phyloP scores from a whole-genome alignment of 306 rosid genomes.

The Prunus fruticosa region DNA sequence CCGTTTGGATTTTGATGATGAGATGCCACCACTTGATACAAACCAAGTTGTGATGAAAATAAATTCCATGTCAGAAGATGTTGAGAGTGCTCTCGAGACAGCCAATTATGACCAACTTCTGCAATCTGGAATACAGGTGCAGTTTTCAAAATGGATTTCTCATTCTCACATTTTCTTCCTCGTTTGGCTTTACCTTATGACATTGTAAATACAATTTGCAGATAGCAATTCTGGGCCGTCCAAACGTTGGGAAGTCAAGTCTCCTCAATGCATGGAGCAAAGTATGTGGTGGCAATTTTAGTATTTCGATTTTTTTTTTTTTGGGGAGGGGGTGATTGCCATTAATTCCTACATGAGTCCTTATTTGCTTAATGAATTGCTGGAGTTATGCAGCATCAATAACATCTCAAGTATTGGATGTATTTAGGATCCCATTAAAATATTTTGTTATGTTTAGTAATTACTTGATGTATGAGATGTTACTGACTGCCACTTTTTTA shows the following conservation, averaged over 20 bases:
- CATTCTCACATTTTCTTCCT: not conserved
- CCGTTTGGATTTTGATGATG: slow-evolving; percentile 90
- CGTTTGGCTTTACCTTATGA: not conserved
- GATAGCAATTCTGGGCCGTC: slow-evolving; percentile 97
- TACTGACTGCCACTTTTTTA: slow-evolving; percentile 45
- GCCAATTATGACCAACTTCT: slow-evolving; percentile 94
- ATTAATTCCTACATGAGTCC: not conserved
- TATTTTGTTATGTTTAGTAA: not conserved
- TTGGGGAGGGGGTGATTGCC: not conserved
- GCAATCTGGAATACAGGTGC: slow-evolving; percentile 93
- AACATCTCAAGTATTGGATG: no score
- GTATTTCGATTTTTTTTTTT: not conserved
- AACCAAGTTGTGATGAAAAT: slow-evolving; percentile 52
- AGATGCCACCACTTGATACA: slow-evolving; percentile 85
- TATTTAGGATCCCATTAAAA: not conserved
- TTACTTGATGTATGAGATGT: slow-evolving; percentile 19
- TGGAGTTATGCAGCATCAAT: not conserved
- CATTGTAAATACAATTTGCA: slow-evolving; percentile 32
- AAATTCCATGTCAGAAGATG: slow-evolving; percentile 64
- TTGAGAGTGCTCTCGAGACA: slow-evolving; percentile 76
- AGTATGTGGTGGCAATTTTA: slow-evolving; percentile 45
- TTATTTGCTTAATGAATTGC: not conserved
- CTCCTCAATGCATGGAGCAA: slow-evolving; percentile 99
- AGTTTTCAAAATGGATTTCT: not conserved
- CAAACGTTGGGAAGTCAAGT: slow-evolving; percentile 97